Evolutionary conservation across 495 filamentous ascomycete species (phyloP).

Genomic region (Cenococcum geophilum): DNA sequence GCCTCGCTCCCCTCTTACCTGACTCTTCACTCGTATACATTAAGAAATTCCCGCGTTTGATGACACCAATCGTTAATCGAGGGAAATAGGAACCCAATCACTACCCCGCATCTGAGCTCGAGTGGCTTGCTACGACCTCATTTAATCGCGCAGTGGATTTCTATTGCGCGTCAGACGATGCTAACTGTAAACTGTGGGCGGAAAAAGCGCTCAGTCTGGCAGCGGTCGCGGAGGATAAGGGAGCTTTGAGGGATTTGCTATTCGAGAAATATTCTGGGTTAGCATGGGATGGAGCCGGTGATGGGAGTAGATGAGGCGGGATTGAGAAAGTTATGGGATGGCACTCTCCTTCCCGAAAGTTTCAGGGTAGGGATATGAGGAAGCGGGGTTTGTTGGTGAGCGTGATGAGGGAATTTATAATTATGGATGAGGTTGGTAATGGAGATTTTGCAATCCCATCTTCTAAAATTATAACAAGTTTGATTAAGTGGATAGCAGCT

Average conservation of each 20-base stretch:
- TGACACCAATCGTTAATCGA: slow-evolving; percentile 6
- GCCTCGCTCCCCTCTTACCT: no score
- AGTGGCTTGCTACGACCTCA: slow-evolving; percentile 65
- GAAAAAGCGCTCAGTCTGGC: slow-evolving; percentile 60
- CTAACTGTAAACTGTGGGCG: slow-evolving; percentile 57
- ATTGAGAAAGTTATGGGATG: not conserved
- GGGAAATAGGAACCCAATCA: slow-evolving; percentile 31
- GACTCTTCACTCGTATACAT: no score
- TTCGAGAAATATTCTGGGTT: slow-evolving; percentile 43
- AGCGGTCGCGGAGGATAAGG: slow-evolving; percentile 48
- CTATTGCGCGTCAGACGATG: slow-evolving; percentile 52
- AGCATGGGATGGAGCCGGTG: slow-evolving; percentile 14
- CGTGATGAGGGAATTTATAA: no score
- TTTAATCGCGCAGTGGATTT: slow-evolving; percentile 77
- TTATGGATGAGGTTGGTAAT: no score
- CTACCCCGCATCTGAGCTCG: slow-evolving; percentile 66
- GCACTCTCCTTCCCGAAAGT: no score
- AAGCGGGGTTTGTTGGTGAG: no score
- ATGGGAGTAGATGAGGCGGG: not conserved
- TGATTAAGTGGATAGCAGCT: no score
- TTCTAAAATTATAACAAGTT: no score
- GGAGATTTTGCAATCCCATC: no score
- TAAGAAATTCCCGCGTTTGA: not conserved
- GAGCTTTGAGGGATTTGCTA: slow-evolving; percentile 47
- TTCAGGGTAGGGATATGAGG: no score